Evolutionary conservation across 805 yeast genomes (phyloP).

Genomic region (Lachancea quebecensis): DNA sequence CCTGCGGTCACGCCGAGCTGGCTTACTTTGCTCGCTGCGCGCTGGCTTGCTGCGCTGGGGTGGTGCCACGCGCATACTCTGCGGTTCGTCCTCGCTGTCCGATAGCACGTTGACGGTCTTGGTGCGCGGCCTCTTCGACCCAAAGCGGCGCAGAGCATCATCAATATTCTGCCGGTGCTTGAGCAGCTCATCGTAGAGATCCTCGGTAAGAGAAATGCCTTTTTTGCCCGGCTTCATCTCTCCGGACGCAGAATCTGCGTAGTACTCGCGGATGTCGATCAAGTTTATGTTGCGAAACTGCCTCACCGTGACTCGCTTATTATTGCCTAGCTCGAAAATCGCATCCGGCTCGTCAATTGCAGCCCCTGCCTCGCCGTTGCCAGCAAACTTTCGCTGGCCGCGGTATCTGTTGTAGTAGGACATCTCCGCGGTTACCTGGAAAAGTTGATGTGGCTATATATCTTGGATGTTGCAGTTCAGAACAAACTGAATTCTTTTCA

Average conservation of each 20-base stretch:
- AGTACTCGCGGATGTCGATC: constrained; percentile 82
- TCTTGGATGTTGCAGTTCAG: not conserved
- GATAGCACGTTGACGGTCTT: constrained; percentile 26
- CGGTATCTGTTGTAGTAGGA: constrained; percentile 15
- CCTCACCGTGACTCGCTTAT: constrained; percentile 67
- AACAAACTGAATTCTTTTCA: not conserved
- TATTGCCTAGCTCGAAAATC: constrained; percentile 42
- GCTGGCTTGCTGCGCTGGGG: not conserved
- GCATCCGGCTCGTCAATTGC: constrained; percentile 9
- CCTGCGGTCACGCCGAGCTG: constrained; percentile 15
- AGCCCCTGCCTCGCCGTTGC: constrained; percentile 13
- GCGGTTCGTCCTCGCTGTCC: constrained; percentile 14
- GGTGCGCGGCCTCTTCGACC: constrained; percentile 30
- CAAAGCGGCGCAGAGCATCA: constrained; percentile 32
- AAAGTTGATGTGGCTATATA: too few species aligned
- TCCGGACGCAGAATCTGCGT: constrained; percentile 48
- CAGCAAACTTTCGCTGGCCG: constrained; percentile 3
- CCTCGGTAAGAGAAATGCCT: constrained; percentile 37
- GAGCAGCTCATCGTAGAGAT: constrained; percentile 31
- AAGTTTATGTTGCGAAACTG: constrained; percentile 59
- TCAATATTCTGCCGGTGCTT: constrained; percentile 32
- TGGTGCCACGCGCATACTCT: constrained; percentile 2
- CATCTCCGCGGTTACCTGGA: not conserved
- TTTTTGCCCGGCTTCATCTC: constrained; percentile 77
- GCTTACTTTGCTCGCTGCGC: not conserved